Evolutionary conservation across 2,329 filamentous ascomycete genomes (phyloP).

Genomic region (Cordyceps militaris): DNA sequence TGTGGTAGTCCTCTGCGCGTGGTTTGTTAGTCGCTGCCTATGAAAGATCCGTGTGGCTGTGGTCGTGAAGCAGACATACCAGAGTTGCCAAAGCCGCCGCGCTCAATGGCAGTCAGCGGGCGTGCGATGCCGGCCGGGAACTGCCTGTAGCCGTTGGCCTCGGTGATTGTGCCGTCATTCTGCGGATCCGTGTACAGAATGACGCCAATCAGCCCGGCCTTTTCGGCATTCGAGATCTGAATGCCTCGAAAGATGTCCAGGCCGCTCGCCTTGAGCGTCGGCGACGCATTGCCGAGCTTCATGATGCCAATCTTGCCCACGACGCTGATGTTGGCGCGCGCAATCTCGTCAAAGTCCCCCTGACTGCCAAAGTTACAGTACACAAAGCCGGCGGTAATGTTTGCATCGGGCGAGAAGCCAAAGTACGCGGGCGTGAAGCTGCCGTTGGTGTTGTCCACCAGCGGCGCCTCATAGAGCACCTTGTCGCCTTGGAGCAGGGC

Average conservation of each 20-base stretch:
- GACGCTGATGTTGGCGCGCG: not conserved
- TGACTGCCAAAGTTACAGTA: slow-evolving; percentile 6
- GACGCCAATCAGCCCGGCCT: slow-evolving; percentile 74
- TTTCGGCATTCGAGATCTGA: slow-evolving; percentile 77
- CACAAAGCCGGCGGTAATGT: not conserved
- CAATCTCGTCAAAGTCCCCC: slow-evolving; percentile 5
- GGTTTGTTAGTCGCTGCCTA: not conserved
- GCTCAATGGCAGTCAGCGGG: slow-evolving; percentile 20
- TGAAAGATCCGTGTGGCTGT: slow-evolving; percentile 61
- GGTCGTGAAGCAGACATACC: slow-evolving; percentile 55
- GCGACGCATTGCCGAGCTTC: slow-evolving; percentile 58
- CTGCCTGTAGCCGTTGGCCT: slow-evolving; percentile 64
- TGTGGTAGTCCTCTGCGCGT: slow-evolving; percentile 15
- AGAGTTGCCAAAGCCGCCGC: slow-evolving; percentile 65
- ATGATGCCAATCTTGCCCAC: slow-evolving; percentile 31
- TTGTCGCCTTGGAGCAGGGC: not conserved
- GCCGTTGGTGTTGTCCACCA: slow-evolving; percentile 2
- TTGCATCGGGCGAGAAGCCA: not conserved
- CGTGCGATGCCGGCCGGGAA: slow-evolving; percentile 42
- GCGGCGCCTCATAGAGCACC: slow-evolving; percentile 4
- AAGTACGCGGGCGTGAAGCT: slow-evolving; percentile 5
- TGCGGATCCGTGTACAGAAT: slow-evolving; percentile 81
- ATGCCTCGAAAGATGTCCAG: slow-evolving; percentile 61
- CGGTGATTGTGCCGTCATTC: slow-evolving; percentile 71
- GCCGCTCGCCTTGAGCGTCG: slow-evolving; percentile 48